These are phyloP conservation scores for Chaetothyriales sp. DNA, from an alignment of 2,329 filamentous ascomycete species.

Conservation along the genomic window DNA sequence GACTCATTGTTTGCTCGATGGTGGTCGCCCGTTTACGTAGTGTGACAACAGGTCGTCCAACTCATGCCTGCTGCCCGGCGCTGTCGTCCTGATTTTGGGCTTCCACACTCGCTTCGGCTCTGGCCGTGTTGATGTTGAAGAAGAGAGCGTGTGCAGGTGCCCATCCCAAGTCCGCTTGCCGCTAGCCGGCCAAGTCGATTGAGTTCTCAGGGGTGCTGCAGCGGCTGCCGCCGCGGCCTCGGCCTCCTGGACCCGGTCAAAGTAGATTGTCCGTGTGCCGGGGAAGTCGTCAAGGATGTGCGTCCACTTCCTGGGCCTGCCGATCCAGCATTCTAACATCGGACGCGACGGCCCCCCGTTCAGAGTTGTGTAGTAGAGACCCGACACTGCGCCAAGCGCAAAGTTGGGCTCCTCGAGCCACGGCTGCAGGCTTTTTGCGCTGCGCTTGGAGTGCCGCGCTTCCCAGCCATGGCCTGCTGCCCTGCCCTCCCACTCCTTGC, in stretches of 20 bases:
- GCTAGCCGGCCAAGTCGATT: too few species aligned
- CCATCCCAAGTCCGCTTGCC: neutral
- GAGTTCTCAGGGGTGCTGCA: too few species aligned
- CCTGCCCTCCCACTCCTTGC: slow-evolving; percentile 13
- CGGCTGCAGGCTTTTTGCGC: slow-evolving; percentile 20
- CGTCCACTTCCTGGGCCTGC: slow-evolving; percentile 12
- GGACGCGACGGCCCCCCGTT: slow-evolving; percentile 7
- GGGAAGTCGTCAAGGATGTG: slow-evolving; percentile 19
- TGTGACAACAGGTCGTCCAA: neutral
- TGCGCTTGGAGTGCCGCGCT: slow-evolving; percentile 14
- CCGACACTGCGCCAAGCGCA: slow-evolving; percentile 10
- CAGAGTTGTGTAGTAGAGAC: slow-evolving; percentile 14
- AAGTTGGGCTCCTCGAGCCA: slow-evolving; percentile 21
- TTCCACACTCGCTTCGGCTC: neutral
- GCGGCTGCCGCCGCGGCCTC: too few species aligned
- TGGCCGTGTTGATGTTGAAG: neutral
- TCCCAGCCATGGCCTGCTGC: slow-evolving; percentile 22
- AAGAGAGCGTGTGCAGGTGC: neutral
- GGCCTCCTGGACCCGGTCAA: slow-evolving; percentile 5
- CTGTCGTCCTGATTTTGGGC: neutral
- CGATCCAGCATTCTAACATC: slow-evolving; percentile 15
- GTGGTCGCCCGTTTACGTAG: neutral
- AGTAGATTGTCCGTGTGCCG: slow-evolving; percentile 17
- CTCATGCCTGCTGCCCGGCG: neutral
- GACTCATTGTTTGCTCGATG: neutral